Conservation (phyloP, 805 yeast genomes). For the Starmerella potacharoeniae region DNA sequence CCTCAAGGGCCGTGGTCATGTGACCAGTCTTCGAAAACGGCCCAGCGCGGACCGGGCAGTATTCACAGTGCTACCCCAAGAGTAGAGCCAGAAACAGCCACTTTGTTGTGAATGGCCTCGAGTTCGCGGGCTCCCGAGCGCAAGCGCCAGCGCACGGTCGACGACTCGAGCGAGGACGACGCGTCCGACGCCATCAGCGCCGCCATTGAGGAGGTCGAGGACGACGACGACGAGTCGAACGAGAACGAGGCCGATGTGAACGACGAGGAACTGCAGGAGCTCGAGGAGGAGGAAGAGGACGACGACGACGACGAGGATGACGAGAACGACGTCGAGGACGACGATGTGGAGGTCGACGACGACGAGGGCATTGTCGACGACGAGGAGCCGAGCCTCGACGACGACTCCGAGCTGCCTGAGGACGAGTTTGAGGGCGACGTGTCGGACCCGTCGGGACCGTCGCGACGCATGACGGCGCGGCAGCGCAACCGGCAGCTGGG, state of each 20-base stretch:
- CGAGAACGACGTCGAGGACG: conserved; percentile 19
- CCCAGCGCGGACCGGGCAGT: too few species aligned
- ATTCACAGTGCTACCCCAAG: too few species aligned
- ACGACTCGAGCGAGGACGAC: conserved; percentile 13
- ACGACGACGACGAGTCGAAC: conserved; percentile 1
- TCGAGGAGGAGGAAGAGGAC: conserved; percentile 4
- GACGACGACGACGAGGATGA: conserved; percentile 16
- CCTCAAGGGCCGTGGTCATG: background rate
- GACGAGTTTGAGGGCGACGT: conserved; percentile 16
- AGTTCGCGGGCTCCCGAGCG: conserved; percentile 30
- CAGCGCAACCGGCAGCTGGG: conserved; percentile 29
- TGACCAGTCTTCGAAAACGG: background rate
- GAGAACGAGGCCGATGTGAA: conserved; percentile 1
- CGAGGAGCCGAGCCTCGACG: conserved; percentile 20
- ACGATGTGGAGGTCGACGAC: conserved; percentile 20
- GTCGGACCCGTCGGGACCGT: conserved; percentile 13
- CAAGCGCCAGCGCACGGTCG: conserved; percentile 25
- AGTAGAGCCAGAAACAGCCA: too few species aligned
- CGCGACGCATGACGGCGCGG: conserved; percentile 31
- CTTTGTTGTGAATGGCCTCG: background rate
- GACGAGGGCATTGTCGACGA: conserved; percentile 17
- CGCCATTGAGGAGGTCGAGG: background rate
- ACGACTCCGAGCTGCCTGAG: conserved; percentile 17
- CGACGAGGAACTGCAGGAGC: conserved; percentile 3
- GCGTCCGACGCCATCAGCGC: background rate